These are phyloP conservation scores for Heritiera littoralis DNA, from an alignment of 345 rosid genomes.

Conservation along the genomic window DNA sequence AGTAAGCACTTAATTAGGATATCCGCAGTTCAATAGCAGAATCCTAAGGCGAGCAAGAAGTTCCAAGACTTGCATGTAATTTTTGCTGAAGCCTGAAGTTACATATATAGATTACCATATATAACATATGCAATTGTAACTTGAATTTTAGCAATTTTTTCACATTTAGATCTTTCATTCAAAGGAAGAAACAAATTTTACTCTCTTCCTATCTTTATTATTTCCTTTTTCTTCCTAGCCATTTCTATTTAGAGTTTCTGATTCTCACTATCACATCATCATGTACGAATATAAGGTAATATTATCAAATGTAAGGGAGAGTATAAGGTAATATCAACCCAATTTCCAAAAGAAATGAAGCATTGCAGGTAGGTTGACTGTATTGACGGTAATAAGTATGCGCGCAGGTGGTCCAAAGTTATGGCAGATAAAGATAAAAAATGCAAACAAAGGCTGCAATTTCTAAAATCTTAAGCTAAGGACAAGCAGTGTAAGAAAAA, in stretches of 20 bases:
- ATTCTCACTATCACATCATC: background rate
- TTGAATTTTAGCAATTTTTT: background rate
- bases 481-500: background rate
- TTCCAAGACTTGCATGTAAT: background rate
- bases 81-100: background rate
- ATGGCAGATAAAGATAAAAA: background rate
- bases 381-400: background rate
- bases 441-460: background rate
- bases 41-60: background rate
- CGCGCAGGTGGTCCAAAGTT: background rate
- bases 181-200: background rate
- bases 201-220: background rate
- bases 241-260: background rate
- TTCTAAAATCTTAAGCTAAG: background rate
- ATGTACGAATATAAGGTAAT: background rate
- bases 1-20: background rate
- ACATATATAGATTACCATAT: background rate
- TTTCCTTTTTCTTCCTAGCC: background rate
- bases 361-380: background rate
- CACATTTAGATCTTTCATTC: background rate
- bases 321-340: background rate
- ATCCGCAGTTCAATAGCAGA: background rate
- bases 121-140: background rate
- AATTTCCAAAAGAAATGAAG: background rate
- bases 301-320: background rate